Percentiles rank a stretch among this genome's conserved stretches.
These are phyloP conservation scores for Gastrolobium villosum DNA, from an alignment of 306 rosid genomes.

Conservation along the genomic window DNA sequence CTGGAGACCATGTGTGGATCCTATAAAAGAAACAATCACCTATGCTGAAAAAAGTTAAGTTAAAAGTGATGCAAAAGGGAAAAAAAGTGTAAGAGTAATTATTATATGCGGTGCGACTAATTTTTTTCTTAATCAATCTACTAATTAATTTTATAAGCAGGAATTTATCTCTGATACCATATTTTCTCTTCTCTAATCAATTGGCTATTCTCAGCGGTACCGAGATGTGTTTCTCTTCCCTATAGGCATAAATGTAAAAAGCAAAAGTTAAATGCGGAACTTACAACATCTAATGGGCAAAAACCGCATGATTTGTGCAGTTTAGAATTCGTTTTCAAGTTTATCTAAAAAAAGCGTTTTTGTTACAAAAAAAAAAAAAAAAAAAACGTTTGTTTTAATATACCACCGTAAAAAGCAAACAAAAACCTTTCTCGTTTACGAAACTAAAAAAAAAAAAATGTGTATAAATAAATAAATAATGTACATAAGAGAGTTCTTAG, in stretches of 20 bases:
- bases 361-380: too few relatives aligned
- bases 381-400: background rate
- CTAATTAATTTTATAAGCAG: background rate
- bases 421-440: too few relatives aligned
- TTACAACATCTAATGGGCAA: constrained; percentile 29
- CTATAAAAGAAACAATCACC: background rate
- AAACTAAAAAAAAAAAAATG: too few relatives aligned
- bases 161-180: background rate
- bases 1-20: background rate
- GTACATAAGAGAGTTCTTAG: too few relatives aligned
- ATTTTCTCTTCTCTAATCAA: background rate
- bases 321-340: constrained; percentile 10
- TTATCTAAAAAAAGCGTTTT: too few relatives aligned
- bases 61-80: too few relatives aligned
- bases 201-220: background rate
- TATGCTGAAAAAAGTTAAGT: background rate
- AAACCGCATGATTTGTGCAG: background rate
- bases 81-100: too few relatives aligned
- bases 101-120: background rate
- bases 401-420: background rate
- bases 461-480: too few relatives aligned
- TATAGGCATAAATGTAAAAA: background rate
- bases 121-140: background rate
- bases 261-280: constrained; percentile 19
- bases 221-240: background rate